Percentiles rank a stretch among this genome's conserved stretches.
These are phyloP conservation scores for Diplodia intermedia DNA, from an alignment of 2,329 filamentous ascomycete genomes.

Conservation along the genomic window DNA sequence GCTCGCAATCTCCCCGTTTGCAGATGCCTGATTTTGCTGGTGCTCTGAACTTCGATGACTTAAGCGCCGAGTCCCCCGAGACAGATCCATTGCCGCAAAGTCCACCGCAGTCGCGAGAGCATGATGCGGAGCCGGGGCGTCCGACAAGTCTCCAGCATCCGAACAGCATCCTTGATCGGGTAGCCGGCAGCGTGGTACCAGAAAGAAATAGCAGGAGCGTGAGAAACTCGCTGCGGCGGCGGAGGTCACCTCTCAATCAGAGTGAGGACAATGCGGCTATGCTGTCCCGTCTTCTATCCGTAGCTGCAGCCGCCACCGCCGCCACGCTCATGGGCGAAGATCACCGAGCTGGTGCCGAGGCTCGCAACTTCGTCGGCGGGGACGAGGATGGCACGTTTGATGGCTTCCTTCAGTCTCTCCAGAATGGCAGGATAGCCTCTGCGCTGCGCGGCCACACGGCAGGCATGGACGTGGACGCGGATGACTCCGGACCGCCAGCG, in stretches of 20 bases:
- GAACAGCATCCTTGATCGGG: slow-evolving; percentile 31
- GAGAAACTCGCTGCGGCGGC: slow-evolving; percentile 56
- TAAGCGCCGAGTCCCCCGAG: slow-evolving; percentile 35
- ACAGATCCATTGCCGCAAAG: not conserved
- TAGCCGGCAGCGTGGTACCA: slow-evolving; percentile 31
- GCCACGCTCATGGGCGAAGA: slow-evolving; percentile 69
- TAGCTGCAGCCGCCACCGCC: slow-evolving; percentile 69
- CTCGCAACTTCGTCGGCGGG: slow-evolving; percentile 61
- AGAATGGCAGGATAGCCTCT: slow-evolving; percentile 66
- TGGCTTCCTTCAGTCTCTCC: slow-evolving; percentile 67
- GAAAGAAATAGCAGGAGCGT: slow-evolving; percentile 50
- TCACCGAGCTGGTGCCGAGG: slow-evolving; percentile 62
- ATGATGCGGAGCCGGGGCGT: slow-evolving; percentile 15
- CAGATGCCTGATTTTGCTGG: slow-evolving; percentile 46
- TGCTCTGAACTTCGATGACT: slow-evolving; percentile 48
- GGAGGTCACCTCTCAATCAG: slow-evolving; percentile 60
- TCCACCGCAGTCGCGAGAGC: slow-evolving; percentile 9
- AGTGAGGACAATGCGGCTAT: slow-evolving; percentile 68
- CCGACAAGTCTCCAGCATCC: slow-evolving; percentile 14
- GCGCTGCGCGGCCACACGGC: slow-evolving; percentile 58
- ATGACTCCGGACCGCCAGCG: slow-evolving; percentile 53
- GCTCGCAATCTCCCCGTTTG: slow-evolving; percentile 44
- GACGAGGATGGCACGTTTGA: slow-evolving; percentile 68
- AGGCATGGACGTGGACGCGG: slow-evolving; percentile 48
- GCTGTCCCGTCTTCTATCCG: slow-evolving; percentile 66